Conservation (phyloP, 2,329 filamentous ascomycete genomes). For the Coniochaeta sp. region DNA sequence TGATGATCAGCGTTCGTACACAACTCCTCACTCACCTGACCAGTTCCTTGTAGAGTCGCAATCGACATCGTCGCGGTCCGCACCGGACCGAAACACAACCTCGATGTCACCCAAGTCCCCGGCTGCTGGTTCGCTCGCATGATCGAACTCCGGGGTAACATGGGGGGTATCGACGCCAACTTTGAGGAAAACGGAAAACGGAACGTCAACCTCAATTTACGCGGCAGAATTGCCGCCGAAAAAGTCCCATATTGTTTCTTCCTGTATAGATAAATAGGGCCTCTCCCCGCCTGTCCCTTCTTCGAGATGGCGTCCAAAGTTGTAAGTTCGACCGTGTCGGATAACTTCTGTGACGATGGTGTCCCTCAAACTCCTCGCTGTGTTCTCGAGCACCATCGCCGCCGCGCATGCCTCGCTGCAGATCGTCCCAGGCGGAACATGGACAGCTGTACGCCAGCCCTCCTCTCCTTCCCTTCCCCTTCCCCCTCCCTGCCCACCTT, state of each 20-base stretch:
- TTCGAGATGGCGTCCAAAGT: too few species aligned
- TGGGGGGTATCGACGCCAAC: not conserved
- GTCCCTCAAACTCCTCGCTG: not conserved
- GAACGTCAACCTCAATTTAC: not conserved
- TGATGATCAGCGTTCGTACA: too few species aligned
- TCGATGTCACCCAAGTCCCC: not conserved
- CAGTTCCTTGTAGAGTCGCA: too few species aligned
- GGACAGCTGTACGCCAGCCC: constrained; percentile 12
- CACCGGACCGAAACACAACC: not conserved
- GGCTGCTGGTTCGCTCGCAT: not conserved
- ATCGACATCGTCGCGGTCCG: not conserved
- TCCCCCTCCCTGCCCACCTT: constrained; percentile 30
- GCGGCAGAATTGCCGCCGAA: not conserved
- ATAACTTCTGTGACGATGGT: not conserved
- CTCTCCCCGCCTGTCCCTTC: not conserved
- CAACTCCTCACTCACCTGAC: too few species aligned
- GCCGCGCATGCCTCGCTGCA: constrained; percentile 11
- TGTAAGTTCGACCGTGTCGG: too few species aligned
- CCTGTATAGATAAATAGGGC: not conserved
- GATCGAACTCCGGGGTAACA: not conserved
- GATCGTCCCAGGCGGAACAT: constrained; percentile 16
- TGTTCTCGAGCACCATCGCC: not conserved
- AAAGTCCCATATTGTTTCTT: not conserved
- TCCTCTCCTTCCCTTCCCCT: constrained; percentile 58
- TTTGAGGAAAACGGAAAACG: not conserved